Base-by-base conservation (phyloP, 202 grass and related monocot genomes). In the Setaria viridis region DNA sequence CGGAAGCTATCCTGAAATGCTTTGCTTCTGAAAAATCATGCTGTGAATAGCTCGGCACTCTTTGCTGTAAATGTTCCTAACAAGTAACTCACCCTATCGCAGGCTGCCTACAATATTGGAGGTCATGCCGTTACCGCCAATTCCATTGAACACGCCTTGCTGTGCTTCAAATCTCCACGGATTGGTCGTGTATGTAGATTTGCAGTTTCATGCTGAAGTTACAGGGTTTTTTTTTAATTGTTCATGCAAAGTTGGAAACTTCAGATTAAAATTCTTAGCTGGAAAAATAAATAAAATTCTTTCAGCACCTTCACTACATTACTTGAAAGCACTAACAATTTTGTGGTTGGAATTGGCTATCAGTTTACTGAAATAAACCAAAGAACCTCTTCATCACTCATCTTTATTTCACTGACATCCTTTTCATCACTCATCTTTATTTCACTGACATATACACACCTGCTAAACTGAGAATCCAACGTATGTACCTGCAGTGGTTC, bases 71-170 rank as follows among this genome's bases (percentile, higher is more conserved):
- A 62, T 58, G 4, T 54, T 63, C 14, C 11, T 91, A 19, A 66
- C 37, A 77, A 72, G 70, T 80, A 37, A 68, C 30, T 88, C n/a
- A 19, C 64, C 21, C 47, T 84, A 32, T 64, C 76, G 13, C 88
- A 96, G 97, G 97, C 97, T 75, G 97, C 97, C 56, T 99, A 99
- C 77, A 99, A 96, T 65, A 87, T 96, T 53, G 97, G 90, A 80
- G 93, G 93, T 1, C 88, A 93, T 85, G 79, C 88, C 14, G 85
- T 99, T 30, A 99, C 97, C 1, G 93, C 94, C 43, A 93, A 96
- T 74, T 90, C 90, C 77, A 93, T 99, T 17, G 97, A 99, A 55
- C 83, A 96, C 4, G 88, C 82, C 30, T 81, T 99, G 14, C 13
- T 99, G 49, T 81, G 90, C 65, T 96, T 92, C 70, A 88, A 60